Conservation (phyloP, 805 yeast genomes). For the Zygoascus flipseniorum region DNA sequence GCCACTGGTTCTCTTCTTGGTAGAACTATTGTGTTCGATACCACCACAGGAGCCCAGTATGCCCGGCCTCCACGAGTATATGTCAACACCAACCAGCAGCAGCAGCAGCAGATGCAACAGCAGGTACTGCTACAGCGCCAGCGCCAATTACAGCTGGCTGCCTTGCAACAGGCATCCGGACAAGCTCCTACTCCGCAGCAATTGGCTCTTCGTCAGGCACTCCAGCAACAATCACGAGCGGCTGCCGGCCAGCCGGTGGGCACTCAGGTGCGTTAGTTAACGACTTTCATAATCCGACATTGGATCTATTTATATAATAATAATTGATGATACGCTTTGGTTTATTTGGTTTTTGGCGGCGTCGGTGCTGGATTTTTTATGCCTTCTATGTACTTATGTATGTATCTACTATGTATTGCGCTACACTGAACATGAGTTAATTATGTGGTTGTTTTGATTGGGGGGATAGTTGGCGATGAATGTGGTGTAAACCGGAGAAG, state of each 20-base stretch:
- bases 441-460: no score
- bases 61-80: slow-evolving; percentile 26
- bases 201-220: not conserved
- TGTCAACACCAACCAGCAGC: slow-evolving; percentile 10
- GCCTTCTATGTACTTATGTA: no score
- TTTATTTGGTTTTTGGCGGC: no score
- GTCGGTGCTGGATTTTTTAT: no score
- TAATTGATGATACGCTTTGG: no score
- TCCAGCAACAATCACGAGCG: not conserved
- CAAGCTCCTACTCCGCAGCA: not conserved
- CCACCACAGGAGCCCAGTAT: slow-evolving; percentile 19
- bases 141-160: not conserved
- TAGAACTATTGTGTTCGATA: slow-evolving; percentile 26
- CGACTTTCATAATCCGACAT: no score
- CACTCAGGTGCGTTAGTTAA: not conserved
- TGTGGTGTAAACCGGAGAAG: no score
- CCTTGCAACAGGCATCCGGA: not conserved
- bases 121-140: not conserved
- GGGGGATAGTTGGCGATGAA: no score
- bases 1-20: slow-evolving; percentile 28
- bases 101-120: slow-evolving; percentile 5
- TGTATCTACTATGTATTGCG: no score
- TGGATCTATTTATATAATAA: no score
- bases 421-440: no score
- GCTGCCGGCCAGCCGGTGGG: not conserved